phyloP scores from a whole-genome alignment of 331 rosid genomes.

The Telfairia occidentalis region DNA sequence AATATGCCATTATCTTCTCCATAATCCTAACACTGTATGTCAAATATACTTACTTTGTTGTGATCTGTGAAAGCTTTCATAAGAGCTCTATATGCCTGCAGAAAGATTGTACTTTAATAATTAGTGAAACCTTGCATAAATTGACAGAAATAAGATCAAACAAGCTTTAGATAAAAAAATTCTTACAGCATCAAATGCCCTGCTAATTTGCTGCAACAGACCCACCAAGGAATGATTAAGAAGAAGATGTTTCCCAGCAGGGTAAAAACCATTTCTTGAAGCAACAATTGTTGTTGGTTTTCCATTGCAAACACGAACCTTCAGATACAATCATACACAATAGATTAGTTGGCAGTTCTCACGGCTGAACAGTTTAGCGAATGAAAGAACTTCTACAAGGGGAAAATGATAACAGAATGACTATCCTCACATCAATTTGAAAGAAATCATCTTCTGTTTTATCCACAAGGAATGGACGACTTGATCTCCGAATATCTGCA shows the following conservation, averaged over 20 bases:
- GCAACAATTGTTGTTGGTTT: conserved; percentile 86
- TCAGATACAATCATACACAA: conserved; percentile 19
- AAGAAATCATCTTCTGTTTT: conserved; percentile 79
- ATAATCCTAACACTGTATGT: neutral
- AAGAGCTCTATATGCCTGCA: conserved; percentile 79
- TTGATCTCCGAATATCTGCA: conserved; percentile 81
- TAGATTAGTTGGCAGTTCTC: neutral
- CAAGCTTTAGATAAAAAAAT: neutral
- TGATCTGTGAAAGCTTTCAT: conserved; percentile 88
- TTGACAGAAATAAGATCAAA: neutral
- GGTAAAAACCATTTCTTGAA: conserved; percentile 83
- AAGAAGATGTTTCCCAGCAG: conserved; percentile 78
- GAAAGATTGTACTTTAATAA: neutral
- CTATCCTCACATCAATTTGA: conserved; percentile 68
- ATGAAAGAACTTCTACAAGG: conserved; percentile 3
- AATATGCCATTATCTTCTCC: neutral
- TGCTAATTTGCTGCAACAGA: conserved; percentile 83
- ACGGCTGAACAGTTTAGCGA: neutral
- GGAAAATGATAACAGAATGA: neutral
- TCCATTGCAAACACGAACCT: conserved; percentile 93
- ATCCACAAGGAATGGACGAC: conserved; percentile 78
- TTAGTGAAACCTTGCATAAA: neutral
- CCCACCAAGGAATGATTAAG: conserved; percentile 61
- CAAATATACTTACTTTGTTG: conserved; percentile 52
- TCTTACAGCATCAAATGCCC: conserved; percentile 84